phyloP scores from a whole-genome alignment of 257 asterid genomes.

The Nicotiana attenuata region DNA sequence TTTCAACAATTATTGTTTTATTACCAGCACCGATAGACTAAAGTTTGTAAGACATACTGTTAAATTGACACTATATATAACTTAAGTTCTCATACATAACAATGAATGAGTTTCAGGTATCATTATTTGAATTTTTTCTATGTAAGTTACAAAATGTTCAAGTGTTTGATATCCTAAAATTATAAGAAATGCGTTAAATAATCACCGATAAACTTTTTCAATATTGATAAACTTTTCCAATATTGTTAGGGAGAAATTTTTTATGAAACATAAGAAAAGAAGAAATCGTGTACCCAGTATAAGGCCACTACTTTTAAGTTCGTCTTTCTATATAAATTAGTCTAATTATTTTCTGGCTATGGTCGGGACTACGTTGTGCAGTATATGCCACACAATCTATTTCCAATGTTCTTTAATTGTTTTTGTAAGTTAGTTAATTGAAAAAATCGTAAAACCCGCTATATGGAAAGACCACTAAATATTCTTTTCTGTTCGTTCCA shows the following conservation, averaged over 20 bases:
- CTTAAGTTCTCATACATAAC: background rate
- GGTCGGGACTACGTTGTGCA: background rate
- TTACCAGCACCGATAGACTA: too few relatives aligned
- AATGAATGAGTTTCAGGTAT: background rate
- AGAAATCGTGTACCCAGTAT: background rate
- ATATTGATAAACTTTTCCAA: background rate
- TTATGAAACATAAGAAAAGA: background rate
- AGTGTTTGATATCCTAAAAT: background rate
- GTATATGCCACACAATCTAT: background rate
- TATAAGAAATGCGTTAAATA: background rate
- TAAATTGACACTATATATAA: background rate
- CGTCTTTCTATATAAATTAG: background rate
- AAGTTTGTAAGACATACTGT: background rate
- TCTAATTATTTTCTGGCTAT: constrained; percentile 2
- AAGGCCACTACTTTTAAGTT: background rate
- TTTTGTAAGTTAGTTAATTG: background rate
- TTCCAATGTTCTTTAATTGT: background rate
- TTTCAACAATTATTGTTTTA: too few relatives aligned
- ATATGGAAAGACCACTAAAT: background rate
- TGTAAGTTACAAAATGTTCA: background rate
- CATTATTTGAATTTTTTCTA: background rate
- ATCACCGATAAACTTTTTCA: background rate
- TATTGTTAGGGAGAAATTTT: background rate
- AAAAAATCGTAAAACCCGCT: background rate
- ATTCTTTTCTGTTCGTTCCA: background rate